A percentile compares a stretch with the other conserved stretches of the same genome.
Conservation (phyloP, 257 asterid genomes). For the Solanum piurae region DNA sequence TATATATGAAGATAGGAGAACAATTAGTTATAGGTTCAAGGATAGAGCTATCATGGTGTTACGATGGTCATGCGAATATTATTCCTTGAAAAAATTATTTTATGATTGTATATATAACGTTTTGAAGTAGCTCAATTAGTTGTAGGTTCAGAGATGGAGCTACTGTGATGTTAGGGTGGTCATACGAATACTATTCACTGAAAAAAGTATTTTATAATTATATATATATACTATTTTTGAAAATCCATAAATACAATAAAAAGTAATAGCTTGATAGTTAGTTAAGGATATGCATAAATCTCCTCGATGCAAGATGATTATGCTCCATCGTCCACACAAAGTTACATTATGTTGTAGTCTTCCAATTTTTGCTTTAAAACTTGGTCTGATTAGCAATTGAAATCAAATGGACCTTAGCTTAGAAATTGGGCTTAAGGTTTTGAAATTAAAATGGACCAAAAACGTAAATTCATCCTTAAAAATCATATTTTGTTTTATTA, state of each 20-base stretch:
- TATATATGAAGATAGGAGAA: background rate
- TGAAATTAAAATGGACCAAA: background rate
- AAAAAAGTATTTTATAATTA: no score
- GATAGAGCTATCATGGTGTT: background rate
- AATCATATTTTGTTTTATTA: background rate
- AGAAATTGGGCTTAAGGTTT: background rate
- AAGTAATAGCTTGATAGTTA: no score
- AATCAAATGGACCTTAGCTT: background rate
- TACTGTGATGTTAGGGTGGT: rapidly evolving
- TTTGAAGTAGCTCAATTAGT: background rate
- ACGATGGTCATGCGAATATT: background rate
- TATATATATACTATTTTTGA: no score
- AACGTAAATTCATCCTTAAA: background rate
- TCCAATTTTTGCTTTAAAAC: background rate
- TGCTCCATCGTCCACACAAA: no score
- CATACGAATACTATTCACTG: no score
- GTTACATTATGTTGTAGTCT: background rate
- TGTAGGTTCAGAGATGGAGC: no score
- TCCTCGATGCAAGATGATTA: no score
- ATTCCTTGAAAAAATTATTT: background rate
- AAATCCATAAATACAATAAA: no score
- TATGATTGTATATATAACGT: background rate
- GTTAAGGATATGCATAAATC: no score
- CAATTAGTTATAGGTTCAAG: background rate
- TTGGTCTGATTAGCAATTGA: background rate